Evolutionary conservation across 2,329 filamentous ascomycete genomes (phyloP), one percentile per base, ranked within the genome.

Genomic region (Geosmithia flava): DNA sequence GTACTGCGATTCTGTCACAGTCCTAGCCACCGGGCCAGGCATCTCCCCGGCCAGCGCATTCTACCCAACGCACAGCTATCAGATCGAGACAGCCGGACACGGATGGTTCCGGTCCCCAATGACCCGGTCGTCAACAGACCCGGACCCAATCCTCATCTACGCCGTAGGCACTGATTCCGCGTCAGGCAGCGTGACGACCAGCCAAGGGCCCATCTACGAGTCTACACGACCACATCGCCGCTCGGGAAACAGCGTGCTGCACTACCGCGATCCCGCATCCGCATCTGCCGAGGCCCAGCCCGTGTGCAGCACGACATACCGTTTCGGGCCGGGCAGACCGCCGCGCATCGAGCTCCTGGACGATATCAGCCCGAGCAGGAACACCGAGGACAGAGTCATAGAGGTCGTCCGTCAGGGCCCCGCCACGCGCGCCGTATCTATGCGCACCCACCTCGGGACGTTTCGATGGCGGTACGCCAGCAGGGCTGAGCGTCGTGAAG

Each of bases 391-490:
- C 16, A 56, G 63, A 5, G 58, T 59, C 11, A 54, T 60, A 8
- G 55, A 57, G 40, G 54, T 59, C 30, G 47, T 45, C 17, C 54
- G 58, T 48, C 59, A 66, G 19, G 68, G 67, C 51, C 62, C 71
- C 55, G 62, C 68, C 3, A 74, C 72, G 15, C 70, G 76, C 30
- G 62, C 69, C 2, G 64, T 68, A 30, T 55, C 53, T 7, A 72
- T 81, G 53, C 59, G 62, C 41, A 70, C 71, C 10, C 68, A 68
- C 10, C 62, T 70, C 39, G 76, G 75, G 16, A 66, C 60, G 1
- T 78, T 78, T 49, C 66, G 71, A 51, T 82, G 79, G 78, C 67
- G 69, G 13, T 81, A 82, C 57, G 68, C 68, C 16, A 58, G 61
- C n/a, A 62, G 63, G 7, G 58, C 60, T 7, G 72, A 77, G 66